A percentile compares a stretch with the other conserved stretches of the same genome.
Evolutionary conservation across 768 basidiomycete genomes (phyloP).

Genomic region (Suillus subalutaceus): DNA sequence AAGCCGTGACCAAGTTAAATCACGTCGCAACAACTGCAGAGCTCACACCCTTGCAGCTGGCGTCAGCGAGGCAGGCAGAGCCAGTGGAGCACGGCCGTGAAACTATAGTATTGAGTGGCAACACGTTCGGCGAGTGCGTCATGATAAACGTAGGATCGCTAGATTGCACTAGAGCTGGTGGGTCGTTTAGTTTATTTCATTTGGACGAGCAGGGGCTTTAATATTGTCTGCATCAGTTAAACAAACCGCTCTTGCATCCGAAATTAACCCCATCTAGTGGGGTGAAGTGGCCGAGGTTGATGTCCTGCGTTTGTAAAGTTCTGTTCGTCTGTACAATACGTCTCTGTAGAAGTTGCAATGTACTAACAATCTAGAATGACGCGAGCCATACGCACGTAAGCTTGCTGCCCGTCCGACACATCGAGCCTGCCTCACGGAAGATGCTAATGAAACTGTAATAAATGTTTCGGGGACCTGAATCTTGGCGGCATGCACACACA

Average conservation of each 20-base stretch:
- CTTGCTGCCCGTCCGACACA: background rate
- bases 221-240: background rate
- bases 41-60: background rate
- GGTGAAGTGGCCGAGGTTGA: background rate
- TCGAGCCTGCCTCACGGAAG: background rate
- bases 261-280: background rate
- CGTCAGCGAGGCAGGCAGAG: background rate
- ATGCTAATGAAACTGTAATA: too few relatives aligned
- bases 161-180: background rate
- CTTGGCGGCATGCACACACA: too few relatives aligned
- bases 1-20: background rate
- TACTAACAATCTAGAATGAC: background rate
- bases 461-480: too few relatives aligned
- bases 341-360: background rate
- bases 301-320: background rate
- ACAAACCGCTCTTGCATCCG: background rate
- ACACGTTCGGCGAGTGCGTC: background rate
- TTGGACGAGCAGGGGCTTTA: background rate
- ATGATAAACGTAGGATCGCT: background rate
- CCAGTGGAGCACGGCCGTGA: background rate
- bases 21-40: background rate
- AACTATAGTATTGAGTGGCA: background rate
- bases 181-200: background rate
- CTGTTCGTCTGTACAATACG: background rate
- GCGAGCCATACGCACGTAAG: background rate